Evolutionary conservation across 352 stramenopile genomes (phyloP), one percentile per base, ranked within the genome.

Genomic region (Paralagenidium karlingii): DNA sequence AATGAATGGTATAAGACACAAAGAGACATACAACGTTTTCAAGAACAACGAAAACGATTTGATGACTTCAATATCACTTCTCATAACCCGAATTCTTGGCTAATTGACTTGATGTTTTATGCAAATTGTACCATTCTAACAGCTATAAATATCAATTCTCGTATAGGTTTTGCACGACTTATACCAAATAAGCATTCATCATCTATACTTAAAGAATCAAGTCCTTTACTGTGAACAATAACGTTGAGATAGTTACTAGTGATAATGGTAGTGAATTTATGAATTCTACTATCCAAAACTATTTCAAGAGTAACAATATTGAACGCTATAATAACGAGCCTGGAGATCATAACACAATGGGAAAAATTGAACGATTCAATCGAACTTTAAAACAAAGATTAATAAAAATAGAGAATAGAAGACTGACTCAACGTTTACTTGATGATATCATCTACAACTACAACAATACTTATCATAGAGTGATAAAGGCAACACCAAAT

Each of bases 311-410:
- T 19, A 42, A 43, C n/a, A 25, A 31, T 10, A 45, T 58, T 33
- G 40, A 46, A 4, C 50, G 53, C 25, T 51, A 18, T 22, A 58
- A 53, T 43, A 45, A 45, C 5, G 34, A 49, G 32, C 5, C 24
- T 31, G 50, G 50, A 7, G 50, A 58, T 34, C 50, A 58, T 37
- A 39, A 26, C 8, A 43, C 40, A 0, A 34, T 58, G 28, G 45
- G 50, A 15, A 53, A 53, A n/a, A 58, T 58, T 8, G 50, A 58
- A 31, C 50, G 50, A 11, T 58, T 58, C 31, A 58, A 49, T 32
- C 15, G 50, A 20, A 58, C 50, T 1, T 38, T 58, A 12, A 58
- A 53, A 18, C 34, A 46, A 13, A 33, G 15, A 28, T n/a, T 58
- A 12, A 53, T 40, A 6, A 43, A 47, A 8, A 47, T 56, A 13